Conservation (phyloP, 139 green algal genomes). For the Pedinophyceae sp. region DNA sequence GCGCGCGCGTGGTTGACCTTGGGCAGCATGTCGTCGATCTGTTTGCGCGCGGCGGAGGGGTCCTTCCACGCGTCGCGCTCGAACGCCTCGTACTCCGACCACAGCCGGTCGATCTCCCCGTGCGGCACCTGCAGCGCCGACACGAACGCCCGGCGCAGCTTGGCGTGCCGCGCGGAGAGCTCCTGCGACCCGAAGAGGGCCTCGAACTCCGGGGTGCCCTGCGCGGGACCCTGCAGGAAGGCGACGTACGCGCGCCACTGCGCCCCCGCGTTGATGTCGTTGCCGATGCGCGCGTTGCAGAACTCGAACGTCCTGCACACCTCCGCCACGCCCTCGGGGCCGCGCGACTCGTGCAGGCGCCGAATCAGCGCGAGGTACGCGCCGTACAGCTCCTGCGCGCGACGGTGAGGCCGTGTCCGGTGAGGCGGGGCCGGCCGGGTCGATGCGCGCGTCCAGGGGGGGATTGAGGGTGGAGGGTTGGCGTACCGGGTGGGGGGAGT, state of each 20-base stretch:
- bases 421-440: no score
- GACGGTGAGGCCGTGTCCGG: no score
- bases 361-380: not conserved
- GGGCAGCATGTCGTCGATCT: not conserved
- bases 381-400: no score
- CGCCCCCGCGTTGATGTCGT: not conserved
- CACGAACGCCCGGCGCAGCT: not conserved
- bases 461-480: no score
- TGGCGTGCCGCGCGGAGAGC: not conserved
- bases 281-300: not conserved
- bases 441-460: no score
- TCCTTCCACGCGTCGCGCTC: not conserved
- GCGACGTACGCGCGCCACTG: not conserved
- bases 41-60: not conserved
- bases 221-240: not conserved
- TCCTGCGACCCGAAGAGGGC: not conserved
- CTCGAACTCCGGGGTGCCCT: not conserved
- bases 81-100: not conserved
- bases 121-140: not conserved
- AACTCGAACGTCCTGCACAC: not conserved
- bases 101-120: not conserved
- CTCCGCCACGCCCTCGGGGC: not conserved
- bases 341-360: not conserved
- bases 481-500: no score
- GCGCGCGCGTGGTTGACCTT: not conserved